These are phyloP conservation scores for Ballota nigra DNA, from an alignment of 257 asterid species.

Conservation along the genomic window DNA sequence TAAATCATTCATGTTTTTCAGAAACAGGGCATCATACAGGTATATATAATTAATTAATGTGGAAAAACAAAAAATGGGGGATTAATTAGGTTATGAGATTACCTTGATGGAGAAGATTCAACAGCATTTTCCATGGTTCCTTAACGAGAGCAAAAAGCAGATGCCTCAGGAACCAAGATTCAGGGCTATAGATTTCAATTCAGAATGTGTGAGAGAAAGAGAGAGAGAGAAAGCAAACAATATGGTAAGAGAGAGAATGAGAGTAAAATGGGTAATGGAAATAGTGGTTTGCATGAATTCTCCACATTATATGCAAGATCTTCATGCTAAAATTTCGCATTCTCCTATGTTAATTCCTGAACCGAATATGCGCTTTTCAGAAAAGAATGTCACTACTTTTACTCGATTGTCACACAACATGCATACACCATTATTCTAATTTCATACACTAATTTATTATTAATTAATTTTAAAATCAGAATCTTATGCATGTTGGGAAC, in stretches of 20 bases:
- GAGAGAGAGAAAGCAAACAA: slow-evolving; percentile 16
- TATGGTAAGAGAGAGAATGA: slow-evolving; percentile 20
- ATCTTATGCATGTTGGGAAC: neutral
- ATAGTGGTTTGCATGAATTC: slow-evolving; percentile 39
- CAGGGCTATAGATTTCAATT: slow-evolving; percentile 29
- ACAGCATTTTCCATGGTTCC: slow-evolving; percentile 61
- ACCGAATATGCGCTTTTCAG: neutral
- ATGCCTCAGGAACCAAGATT: slow-evolving; percentile 48
- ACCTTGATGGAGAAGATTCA: slow-evolving; percentile 51
- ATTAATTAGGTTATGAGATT: slow-evolving; percentile 6
- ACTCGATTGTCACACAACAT: neutral
- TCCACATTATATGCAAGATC: slow-evolving; percentile 32
- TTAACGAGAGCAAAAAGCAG: slow-evolving; percentile 33
- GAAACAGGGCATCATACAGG: neutral
- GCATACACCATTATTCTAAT: neutral
- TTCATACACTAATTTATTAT: neutral
- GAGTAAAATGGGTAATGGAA: slow-evolving; percentile 30
- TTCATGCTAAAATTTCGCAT: slow-evolving; percentile 35
- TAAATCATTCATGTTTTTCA: neutral
- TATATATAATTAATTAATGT: neutral
- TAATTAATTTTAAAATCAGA: neutral
- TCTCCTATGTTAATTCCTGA: slow-evolving; percentile 14
- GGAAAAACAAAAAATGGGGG: neutral
- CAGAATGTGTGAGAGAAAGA: slow-evolving; percentile 17
- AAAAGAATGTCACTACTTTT: neutral